Base-by-base conservation (phyloP, 1,284 basidiomycete genomes). In the Ustilago vetiveriae region DNA sequence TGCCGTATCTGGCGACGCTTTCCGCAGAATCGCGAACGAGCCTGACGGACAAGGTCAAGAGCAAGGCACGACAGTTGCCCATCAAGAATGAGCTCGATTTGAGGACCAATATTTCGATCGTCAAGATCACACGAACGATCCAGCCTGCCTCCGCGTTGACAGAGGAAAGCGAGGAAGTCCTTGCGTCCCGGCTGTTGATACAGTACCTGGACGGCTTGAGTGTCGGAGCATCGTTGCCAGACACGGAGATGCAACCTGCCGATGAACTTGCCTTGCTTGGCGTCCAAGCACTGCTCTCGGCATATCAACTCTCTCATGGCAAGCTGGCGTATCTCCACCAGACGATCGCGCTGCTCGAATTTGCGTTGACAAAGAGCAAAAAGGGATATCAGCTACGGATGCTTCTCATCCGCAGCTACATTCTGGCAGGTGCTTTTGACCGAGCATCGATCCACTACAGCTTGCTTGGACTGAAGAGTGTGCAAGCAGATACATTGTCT, bases 241-340 rank as follows among this genome's bases (percentile, higher is more conserved):
- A 85, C 4, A 91, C 90, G 0, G 92, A 95, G 73, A 85, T 93
- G 40, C 93, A 95, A 75, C 91, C 90, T 16, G 90, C 88, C 3
- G 93, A 95, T 75, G 93, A 94, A 74, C 85, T 94, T 26, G 89
- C 86, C 9, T 84, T 94, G 23, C 84, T 95, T 13, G 87, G 89
- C 6, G 89, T 86, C 1, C 90, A 90, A 73, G 86, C 87, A 2
- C 85, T 88, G 50, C 85, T 92, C 42, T 87, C 85, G 60, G 83
- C 88, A 5, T 65, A 49, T 33, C 3, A 8, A n/a, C 52, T 72
- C 2, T 63, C 57, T 6, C 19, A 21, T 3, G 50, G 52, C 22
- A 33, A 48, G 22, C 38, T 48, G 23, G 29, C 10, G 6, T 48
- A 56, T n/a, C 41, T 64, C 30, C 38, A 59, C 9, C 54, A 60